A percentile compares a stretch with the other conserved stretches of the same genome.
Conservation (phyloP, 1,284 basidiomycete species). For the Hortiboletus rubellus region DNA sequence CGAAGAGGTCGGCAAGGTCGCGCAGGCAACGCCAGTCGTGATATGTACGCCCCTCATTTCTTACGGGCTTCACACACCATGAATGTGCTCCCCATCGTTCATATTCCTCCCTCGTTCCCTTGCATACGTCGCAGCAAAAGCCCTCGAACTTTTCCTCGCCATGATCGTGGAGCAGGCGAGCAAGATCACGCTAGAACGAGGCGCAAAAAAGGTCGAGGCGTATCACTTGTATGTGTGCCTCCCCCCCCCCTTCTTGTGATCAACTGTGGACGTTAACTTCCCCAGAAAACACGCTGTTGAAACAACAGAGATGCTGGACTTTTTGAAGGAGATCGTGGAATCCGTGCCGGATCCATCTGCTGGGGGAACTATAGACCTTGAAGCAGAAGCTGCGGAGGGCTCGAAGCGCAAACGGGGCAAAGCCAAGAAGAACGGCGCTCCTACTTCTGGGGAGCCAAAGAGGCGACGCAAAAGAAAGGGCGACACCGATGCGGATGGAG, state of each 20-base stretch:
- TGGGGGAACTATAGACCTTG: constrained; percentile 72
- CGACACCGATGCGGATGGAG: constrained; percentile 33
- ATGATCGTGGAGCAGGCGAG: constrained; percentile 84
- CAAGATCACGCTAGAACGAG: constrained; percentile 78
- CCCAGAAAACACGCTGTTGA: constrained; percentile 91
- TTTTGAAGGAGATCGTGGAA: constrained; percentile 94
- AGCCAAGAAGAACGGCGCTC: constrained; percentile 47
- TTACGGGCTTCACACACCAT: constrained; percentile 16
- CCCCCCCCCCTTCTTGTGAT: background rate
- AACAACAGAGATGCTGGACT: constrained; percentile 89
- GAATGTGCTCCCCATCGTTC: background rate
- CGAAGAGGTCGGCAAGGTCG: constrained; percentile 99
- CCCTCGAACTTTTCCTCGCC: constrained; percentile 91
- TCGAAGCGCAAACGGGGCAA: constrained; percentile 56
- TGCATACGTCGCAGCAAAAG: constrained; percentile 72
- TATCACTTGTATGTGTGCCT: constrained; percentile 83
- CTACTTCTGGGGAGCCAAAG: constrained; percentile 33
- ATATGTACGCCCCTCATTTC: constrained; percentile 74
- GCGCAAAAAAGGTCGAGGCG: constrained; percentile 88
- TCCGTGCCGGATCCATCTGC: constrained; percentile 86
- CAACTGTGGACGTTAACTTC: background rate
- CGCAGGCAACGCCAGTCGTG: constrained; percentile 94
- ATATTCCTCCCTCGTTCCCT: background rate
- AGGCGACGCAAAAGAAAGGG: constrained; percentile 46
- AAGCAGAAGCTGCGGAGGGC: constrained; percentile 55